These are phyloP conservation scores for Cryptosporidium ryanae DNA, from an alignment of 169 alveolate genomes.

Conservation along the genomic window DNA sequence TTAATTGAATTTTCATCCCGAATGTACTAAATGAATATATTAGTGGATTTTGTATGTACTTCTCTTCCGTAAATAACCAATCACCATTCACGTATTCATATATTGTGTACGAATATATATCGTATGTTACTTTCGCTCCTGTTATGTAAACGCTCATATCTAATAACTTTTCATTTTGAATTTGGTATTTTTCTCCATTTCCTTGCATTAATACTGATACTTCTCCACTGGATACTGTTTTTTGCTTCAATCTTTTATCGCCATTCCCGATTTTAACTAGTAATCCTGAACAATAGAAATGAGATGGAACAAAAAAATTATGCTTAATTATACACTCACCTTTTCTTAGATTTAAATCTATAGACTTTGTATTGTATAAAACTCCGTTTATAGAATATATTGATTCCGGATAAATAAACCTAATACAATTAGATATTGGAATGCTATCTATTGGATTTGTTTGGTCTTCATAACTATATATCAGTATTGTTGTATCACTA, in stretches of 20 bases:
- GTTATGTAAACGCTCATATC: slow-evolving; percentile 30
- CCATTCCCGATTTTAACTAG: slow-evolving; percentile 20
- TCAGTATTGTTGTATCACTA: slow-evolving; percentile 20
- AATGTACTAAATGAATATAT: slow-evolving; percentile 58
- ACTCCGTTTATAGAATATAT: slow-evolving; percentile 63
- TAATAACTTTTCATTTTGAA: neutral
- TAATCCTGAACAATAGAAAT: slow-evolving; percentile 30
- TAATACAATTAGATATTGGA: slow-evolving; percentile 37
- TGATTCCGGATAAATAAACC: slow-evolving; percentile 52
- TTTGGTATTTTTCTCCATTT: slow-evolving; percentile 36
- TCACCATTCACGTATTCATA: slow-evolving; percentile 41
- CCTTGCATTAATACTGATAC: slow-evolving; percentile 56
- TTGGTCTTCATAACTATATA: slow-evolving; percentile 17
- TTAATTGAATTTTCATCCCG: slow-evolving; percentile 52
- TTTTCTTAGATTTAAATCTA: slow-evolving; percentile 28
- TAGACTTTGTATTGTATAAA: slow-evolving; percentile 7
- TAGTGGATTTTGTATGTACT: slow-evolving; percentile 39
- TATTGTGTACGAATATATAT: slow-evolving; percentile 19
- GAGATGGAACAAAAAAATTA: neutral
- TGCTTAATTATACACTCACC: slow-evolving; percentile 56
- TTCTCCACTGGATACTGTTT: slow-evolving; percentile 59
- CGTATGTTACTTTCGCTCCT: slow-evolving; percentile 52
- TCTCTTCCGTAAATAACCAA: slow-evolving; percentile 54
- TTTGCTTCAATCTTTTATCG: slow-evolving; percentile 29
- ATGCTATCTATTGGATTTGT: slow-evolving; percentile 22